Conservation (phyloP, 179 eudicot species). For the Pouteria campechiana region DNA sequence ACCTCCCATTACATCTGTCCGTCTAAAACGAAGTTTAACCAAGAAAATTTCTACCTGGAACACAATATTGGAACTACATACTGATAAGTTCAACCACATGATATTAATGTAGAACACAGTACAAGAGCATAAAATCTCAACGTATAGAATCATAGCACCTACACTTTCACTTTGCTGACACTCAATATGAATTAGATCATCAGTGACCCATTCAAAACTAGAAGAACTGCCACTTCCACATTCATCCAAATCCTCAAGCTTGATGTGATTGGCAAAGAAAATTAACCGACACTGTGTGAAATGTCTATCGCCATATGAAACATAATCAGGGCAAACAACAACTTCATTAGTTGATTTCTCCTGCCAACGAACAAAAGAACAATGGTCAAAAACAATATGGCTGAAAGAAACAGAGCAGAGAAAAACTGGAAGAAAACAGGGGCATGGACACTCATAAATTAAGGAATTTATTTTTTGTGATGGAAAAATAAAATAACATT, state of each 20-base stretch:
- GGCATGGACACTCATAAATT: too few species aligned
- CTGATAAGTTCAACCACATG: slow-evolving; percentile 2
- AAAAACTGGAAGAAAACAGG: too few species aligned
- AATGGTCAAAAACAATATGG: background rate
- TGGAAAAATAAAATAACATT: background rate
- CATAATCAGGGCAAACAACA: slow-evolving; percentile 35
- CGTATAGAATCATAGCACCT: slow-evolving; percentile 10
- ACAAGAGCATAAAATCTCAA: too few species aligned
- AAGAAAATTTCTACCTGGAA: slow-evolving; percentile 11
- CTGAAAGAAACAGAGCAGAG: background rate
- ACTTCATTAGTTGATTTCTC: slow-evolving; percentile 29
- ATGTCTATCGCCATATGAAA: slow-evolving; percentile 18
- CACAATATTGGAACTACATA: background rate
- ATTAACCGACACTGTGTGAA: slow-evolving; percentile 24
- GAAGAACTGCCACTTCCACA: slow-evolving; percentile 12
- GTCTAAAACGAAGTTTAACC: slow-evolving; percentile 13
- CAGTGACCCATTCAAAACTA: slow-evolving; percentile 32
- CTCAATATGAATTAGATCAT: slow-evolving; percentile 44
- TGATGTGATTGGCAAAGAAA: slow-evolving; percentile 27
- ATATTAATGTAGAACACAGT: background rate
- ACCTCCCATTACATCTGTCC: slow-evolving; percentile 6
- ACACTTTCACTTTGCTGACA: slow-evolving; percentile 36
- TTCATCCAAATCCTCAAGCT: slow-evolving; percentile 23
- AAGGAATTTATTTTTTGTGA: too few species aligned
- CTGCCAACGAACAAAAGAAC: slow-evolving; percentile 8